Evolutionary conservation across 78 protist genomes (phyloP), one percentile per base, ranked within the genome.

Genomic region (Guillardia theta): DNA sequence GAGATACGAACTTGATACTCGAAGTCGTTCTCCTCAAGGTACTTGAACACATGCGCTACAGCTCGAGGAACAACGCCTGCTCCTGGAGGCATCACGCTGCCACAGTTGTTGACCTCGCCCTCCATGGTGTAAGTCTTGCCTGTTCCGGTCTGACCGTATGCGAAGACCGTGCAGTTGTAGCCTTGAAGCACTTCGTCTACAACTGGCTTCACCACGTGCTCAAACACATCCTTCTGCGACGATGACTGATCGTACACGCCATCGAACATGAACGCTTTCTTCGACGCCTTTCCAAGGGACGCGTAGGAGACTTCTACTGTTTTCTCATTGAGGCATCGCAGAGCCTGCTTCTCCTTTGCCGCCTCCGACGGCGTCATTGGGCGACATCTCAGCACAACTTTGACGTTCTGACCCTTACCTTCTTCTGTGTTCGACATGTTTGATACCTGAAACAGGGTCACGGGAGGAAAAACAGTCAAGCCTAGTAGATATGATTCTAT

Each of bases 131-230:
- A n/a, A 43, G 92, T 87, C 9, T 88, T 88, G 43, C 93, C 97
- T 1, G 96, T 92, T 0, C 97, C 97, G 2, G 97, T 96, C 43
- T 94, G 97, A 0, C 97, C 97, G 70, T 96, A 96, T 6, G 97
- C 97, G 22, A 96, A 94, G 46, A 96, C 87, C 3, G 97, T 94
- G 92, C 96, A 87, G 62, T 96, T 96, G 96, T 44, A 96, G 0
- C 96, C 96, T 0, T 41, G 47, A 22, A 97, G 94, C 43, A 93
- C 96, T 41, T 96, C 94, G 1, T 80, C 95, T 30, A 97, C 93
- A 4, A 94, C 50, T 2, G 96, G 96, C 27, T 3, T 46, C 19
- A 70, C 95, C 10, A 62, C 92, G 27, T 36, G 10, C 0, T 54
- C 80, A 54, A 53, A 93, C 44, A 93, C 4, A 21, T 87, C 43